Evolutionary conservation across 805 yeast species (phyloP).

Genomic region (Lipomyces kockii): DNA sequence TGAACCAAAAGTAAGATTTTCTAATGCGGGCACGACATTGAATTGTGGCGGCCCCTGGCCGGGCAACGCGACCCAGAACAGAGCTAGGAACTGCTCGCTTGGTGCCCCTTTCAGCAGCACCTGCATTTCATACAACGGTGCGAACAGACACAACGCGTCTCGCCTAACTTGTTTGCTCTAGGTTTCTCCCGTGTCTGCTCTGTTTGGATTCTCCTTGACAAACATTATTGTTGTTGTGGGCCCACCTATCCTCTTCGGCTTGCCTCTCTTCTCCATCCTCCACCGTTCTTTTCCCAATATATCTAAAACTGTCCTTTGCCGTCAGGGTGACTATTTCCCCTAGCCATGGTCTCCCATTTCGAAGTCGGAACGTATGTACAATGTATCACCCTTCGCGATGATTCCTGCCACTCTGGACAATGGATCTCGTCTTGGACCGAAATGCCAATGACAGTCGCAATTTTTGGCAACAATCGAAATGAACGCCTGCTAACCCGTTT

Average conservation of each 20-base stretch:
- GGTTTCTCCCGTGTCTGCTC: not conserved
- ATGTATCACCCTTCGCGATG: not conserved
- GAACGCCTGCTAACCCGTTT: not conserved
- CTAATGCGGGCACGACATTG: not conserved
- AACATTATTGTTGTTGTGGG: not conserved
- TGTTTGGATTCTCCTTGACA: not conserved
- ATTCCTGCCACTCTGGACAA: not conserved
- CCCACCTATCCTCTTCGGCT: not conserved
- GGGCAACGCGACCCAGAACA: not conserved
- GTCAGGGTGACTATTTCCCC: not conserved
- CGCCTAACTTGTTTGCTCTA: not conserved
- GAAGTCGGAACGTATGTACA: constrained; percentile 35
- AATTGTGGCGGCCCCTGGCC: not conserved
- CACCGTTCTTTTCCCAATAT: not conserved
- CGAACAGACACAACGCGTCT: not conserved
- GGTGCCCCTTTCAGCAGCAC: constrained; percentile 1
- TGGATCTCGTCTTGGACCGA: not conserved
- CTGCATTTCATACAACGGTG: not conserved
- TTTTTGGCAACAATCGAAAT: not conserved
- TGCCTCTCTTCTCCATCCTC: not conserved
- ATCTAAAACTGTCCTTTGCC: not conserved
- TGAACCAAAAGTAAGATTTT: not conserved
- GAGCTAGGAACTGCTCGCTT: not conserved
- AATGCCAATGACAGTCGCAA: not conserved
- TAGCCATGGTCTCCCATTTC: constrained; percentile 34